Conservation (phyloP, 2,329 filamentous ascomycete genomes). For the Magnaporthiopsis poae region DNA sequence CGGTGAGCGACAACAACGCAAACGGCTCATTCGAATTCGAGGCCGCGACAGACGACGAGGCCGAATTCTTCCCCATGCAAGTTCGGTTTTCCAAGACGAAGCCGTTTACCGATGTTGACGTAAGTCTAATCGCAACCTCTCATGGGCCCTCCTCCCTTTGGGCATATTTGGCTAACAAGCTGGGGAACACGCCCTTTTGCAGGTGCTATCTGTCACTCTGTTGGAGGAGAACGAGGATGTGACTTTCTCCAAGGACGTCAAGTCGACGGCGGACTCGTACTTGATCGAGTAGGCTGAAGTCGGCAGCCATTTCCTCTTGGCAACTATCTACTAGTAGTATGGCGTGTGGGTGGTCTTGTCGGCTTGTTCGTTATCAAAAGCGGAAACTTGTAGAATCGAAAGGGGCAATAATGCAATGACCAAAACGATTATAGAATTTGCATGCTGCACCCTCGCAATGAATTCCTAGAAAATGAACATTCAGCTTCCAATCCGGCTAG, state of each 20-base stretch:
- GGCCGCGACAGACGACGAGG: slow-evolving; percentile 74
- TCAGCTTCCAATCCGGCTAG: too few relatives aligned
- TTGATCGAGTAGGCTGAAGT: slow-evolving; percentile 52
- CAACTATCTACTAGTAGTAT: neutral
- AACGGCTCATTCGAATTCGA: slow-evolving; percentile 93
- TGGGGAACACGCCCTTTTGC: slow-evolving; percentile 7
- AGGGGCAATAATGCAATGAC: neutral
- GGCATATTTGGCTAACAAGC: slow-evolving; percentile 18
- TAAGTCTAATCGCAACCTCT: slow-evolving; percentile 40
- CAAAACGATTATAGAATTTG: neutral
- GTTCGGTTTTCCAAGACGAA: slow-evolving; percentile 77
- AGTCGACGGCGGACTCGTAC: slow-evolving; percentile 66
- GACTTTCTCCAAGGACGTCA: slow-evolving; percentile 73
- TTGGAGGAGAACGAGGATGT: slow-evolving; percentile 70
- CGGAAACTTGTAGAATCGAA: neutral
- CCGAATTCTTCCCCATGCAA: slow-evolving; percentile 96
- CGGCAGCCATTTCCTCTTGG: neutral
- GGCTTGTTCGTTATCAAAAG: neutral
- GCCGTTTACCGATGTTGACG: slow-evolving; percentile 87
- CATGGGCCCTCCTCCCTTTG: neutral
- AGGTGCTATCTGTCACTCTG: slow-evolving; percentile 60
- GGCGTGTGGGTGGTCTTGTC: neutral
- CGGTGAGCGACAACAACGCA: slow-evolving; percentile 70
- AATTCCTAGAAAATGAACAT: too few relatives aligned
- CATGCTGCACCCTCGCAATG: too few relatives aligned